Conservation (phyloP, 106 monocot species). For the Xerophyta viscosa region DNA sequence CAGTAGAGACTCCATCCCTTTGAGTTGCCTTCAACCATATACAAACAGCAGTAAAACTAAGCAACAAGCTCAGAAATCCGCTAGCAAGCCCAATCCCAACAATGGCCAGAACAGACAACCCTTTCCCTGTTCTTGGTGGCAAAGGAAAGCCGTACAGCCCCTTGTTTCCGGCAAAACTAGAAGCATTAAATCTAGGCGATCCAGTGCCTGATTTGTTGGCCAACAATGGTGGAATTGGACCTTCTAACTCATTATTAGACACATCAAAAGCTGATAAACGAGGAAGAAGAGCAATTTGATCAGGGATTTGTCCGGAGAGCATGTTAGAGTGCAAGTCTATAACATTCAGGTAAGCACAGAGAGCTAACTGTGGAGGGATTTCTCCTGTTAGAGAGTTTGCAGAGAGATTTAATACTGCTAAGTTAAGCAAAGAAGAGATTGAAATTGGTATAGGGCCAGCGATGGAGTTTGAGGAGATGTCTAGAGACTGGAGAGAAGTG, state of each 20-base stretch:
- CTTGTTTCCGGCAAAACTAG: conserved; percentile 50
- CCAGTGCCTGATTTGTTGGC: conserved; percentile 24
- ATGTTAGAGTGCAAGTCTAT: conserved; percentile 67
- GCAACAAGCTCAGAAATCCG: conserved; percentile 45
- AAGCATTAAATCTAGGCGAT: conserved; percentile 43
- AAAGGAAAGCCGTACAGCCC: conserved; percentile 56
- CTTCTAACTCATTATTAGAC: conserved; percentile 42
- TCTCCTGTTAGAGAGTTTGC: conserved; percentile 49
- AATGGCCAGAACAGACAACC: conserved; percentile 45
- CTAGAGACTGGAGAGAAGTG: conserved; percentile 62
- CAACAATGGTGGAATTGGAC: conserved; percentile 34
- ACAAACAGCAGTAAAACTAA: conserved; percentile 68
- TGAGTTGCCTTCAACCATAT: conserved; percentile 50
- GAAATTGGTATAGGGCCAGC: conserved; percentile 41
- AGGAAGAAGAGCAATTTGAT: conserved; percentile 40
- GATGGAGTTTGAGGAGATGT: conserved; percentile 60
- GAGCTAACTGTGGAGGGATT: conserved; percentile 56
- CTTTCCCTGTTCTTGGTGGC: conserved; percentile 20
- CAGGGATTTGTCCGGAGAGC: conserved; percentile 49
- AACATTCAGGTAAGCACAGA: conserved; percentile 72
- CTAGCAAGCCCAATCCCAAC: conserved; percentile 67
- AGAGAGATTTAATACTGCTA: conserved; percentile 73
- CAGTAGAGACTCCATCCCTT: conserved; percentile 4
- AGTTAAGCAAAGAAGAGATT: conserved; percentile 49
- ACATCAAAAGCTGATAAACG: conserved; percentile 59